Evolutionary conservation across 2,329 filamentous ascomycete species (phyloP).

Genomic region (Colletotrichum godetiae): DNA sequence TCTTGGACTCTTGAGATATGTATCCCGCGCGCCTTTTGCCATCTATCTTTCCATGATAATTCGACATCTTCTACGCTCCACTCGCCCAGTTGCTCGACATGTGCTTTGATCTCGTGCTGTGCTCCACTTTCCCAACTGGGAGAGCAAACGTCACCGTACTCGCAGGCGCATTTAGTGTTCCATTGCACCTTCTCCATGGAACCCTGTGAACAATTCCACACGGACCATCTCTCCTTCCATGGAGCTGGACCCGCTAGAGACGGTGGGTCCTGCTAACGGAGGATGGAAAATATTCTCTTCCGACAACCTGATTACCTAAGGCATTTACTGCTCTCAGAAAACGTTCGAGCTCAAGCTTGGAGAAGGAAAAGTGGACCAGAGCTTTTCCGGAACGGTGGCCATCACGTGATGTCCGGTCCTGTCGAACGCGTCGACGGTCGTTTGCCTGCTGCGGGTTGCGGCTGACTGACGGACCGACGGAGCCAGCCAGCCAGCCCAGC

Average conservation of each 20-base stretch:
- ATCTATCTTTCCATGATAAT: neutral
- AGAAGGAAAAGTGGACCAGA: too few relatives aligned
- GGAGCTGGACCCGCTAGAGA: neutral
- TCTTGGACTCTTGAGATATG: neutral
- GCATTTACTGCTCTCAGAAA: too few relatives aligned
- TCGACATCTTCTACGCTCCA: slow-evolving; percentile 3
- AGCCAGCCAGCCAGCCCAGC: slow-evolving; percentile 18
- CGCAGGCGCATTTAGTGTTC: slow-evolving; percentile 4
- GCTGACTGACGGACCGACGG: slow-evolving; percentile 29
- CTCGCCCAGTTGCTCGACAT: slow-evolving; percentile 17
- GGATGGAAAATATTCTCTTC: neutral
- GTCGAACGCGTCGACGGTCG: slow-evolving; percentile 36
- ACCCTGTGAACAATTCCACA: neutral
- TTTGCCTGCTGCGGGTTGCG: slow-evolving; percentile 37
- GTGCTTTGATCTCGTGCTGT: slow-evolving; percentile 21
- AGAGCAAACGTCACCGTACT: slow-evolving; percentile 24
- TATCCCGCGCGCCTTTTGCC: neutral
- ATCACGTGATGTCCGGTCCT: slow-evolving; percentile 9
- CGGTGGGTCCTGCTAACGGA: neutral
- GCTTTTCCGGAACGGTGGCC: neutral
- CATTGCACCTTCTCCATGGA: neutral
- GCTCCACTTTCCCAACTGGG: slow-evolving; percentile 27
- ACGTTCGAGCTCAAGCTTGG: slow-evolving; percentile 11
- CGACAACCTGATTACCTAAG: neutral
- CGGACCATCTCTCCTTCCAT: neutral